Evolutionary conservation across 2,329 filamentous ascomycete species (phyloP).

Genomic region (Fusarium sp.): DNA sequence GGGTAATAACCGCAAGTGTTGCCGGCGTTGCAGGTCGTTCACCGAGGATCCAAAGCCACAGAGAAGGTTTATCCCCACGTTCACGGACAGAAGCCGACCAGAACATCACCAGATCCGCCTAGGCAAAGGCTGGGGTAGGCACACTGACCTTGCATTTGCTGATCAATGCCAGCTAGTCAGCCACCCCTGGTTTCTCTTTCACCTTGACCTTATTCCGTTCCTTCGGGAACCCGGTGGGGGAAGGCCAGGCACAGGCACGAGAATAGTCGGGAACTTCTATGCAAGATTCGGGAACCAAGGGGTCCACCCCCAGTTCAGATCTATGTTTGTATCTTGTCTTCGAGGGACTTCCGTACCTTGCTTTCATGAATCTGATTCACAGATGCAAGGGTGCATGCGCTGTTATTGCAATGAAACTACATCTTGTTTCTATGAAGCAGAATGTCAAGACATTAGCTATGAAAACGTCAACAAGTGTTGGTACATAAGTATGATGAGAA

Average conservation of each 20-base stretch:
- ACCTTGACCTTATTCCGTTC: conserved; percentile 22
- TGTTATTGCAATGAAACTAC: conserved; percentile 3
- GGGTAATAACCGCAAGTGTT: conserved; percentile 29
- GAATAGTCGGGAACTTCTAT: conserved; percentile 26
- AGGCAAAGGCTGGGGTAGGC: conserved; percentile 11
- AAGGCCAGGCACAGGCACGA: conserved; percentile 29
- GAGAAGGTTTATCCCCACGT: conserved; percentile 6
- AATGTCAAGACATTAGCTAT: background rate
- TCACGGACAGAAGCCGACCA: conserved; percentile 32
- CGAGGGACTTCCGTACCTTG: conserved; percentile 9
- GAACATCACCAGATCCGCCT: conserved; percentile 21
- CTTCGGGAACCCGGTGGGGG: conserved; percentile 10
- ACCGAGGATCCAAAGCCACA: conserved; percentile 5
- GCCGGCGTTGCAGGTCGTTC: conserved; percentile 22
- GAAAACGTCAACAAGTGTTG: background rate
- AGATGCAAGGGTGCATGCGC: background rate
- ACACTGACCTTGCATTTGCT: conserved; percentile 24
- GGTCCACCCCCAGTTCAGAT: conserved; percentile 39
- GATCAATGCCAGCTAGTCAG: conserved; percentile 16
- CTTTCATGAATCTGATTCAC: background rate
- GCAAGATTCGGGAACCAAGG: conserved; percentile 39
- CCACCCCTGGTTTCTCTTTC: conserved; percentile 17
- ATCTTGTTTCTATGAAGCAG: background rate
- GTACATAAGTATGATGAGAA: background rate
- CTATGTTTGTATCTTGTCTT: conserved; percentile 21